These are phyloP conservation scores for Apophysomyces ossiformis DNA, from an alignment of 371 early-diverging fungal species.

Conservation along the genomic window DNA sequence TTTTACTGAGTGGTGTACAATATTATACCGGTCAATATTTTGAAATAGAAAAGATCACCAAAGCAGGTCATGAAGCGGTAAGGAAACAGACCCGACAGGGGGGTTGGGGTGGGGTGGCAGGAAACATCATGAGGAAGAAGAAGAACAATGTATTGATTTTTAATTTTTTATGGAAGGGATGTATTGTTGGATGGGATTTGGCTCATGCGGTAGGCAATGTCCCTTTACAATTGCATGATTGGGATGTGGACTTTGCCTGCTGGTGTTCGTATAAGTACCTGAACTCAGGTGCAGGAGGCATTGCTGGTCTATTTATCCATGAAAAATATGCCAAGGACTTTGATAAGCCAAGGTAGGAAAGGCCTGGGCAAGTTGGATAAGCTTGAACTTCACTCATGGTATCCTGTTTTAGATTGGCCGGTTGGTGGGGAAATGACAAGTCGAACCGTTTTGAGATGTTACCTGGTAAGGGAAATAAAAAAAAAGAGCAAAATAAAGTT, in stretches of 20 bases:
- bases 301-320: conserved; percentile 90
- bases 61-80: conserved; percentile 81
- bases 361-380: background rate
- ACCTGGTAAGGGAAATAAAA: conserved; percentile 49
- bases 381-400: conserved; percentile 14
- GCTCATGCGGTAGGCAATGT: conserved; percentile 98
- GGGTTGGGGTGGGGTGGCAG: background rate
- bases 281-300: conserved; percentile 94
- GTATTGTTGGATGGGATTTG: conserved; percentile 94
- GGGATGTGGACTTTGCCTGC: conserved; percentile 97
- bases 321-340: conserved; percentile 67
- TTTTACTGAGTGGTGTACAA: conserved; percentile 92
- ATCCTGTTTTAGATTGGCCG: conserved; percentile 65
- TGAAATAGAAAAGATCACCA: conserved; percentile 86
- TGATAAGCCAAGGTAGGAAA: conserved; percentile 50
- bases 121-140: too few species aligned
- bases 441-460: conserved; percentile 82
- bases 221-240: conserved; percentile 87
- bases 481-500: too few species aligned
- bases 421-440: conserved; percentile 96
- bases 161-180: conserved; percentile 57
- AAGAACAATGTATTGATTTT: too few species aligned
- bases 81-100: conserved; percentile 6
- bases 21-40: conserved; percentile 97
- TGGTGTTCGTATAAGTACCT: conserved; percentile 99